phyloP scores from a whole-genome alignment of 768 basidiomycete species.

The Boletus eberwhitei region DNA sequence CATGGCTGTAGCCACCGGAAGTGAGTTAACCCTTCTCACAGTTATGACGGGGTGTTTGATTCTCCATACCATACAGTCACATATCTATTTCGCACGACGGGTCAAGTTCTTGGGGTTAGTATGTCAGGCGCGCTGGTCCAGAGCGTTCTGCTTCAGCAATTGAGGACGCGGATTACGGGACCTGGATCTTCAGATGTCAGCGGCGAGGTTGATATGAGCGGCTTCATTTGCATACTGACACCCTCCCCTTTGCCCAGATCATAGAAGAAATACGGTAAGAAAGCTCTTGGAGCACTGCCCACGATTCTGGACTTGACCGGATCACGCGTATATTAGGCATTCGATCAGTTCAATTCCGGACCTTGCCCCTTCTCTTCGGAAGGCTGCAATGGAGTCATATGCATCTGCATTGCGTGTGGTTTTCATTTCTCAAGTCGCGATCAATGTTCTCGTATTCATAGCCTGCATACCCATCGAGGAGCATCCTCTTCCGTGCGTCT shows the following conservation, averaged over 20 bases:
- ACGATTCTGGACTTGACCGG: conserved; percentile 13
- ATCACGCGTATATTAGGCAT: conserved; percentile 43
- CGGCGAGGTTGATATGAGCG: conserved; percentile 27
- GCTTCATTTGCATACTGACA: conserved; percentile 19
- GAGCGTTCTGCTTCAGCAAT: conserved; percentile 64
- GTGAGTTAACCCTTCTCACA: conserved; percentile 45
- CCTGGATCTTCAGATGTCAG: conserved; percentile 69
- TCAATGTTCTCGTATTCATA: conserved; percentile 65
- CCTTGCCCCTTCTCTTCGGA: conserved; percentile 49
- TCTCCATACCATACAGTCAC: conserved; percentile 55
- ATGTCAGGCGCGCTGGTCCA: conserved; percentile 84
- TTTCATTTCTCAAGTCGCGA: conserved; percentile 73
- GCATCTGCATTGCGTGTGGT: conserved; percentile 75
- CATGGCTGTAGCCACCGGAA: conserved; percentile 86
- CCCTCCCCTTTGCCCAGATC: conserved; percentile 43
- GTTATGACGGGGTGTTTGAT: conserved; percentile 6
- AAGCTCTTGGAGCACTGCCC: conserved; percentile 10
- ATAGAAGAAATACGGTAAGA: conserved; percentile 67
- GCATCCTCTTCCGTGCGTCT: conserved; percentile 49
- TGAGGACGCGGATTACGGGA: conserved; percentile 74
- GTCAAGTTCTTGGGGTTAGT: conserved; percentile 94
- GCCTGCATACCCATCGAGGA: conserved; percentile 75
- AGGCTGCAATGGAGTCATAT: conserved; percentile 74
- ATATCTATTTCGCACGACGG: conserved; percentile 90
- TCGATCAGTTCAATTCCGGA: conserved; percentile 68